Evolutionary conservation across 2,329 filamentous ascomycete species (phyloP).

Genomic region (Biscogniauxia marginata): DNA sequence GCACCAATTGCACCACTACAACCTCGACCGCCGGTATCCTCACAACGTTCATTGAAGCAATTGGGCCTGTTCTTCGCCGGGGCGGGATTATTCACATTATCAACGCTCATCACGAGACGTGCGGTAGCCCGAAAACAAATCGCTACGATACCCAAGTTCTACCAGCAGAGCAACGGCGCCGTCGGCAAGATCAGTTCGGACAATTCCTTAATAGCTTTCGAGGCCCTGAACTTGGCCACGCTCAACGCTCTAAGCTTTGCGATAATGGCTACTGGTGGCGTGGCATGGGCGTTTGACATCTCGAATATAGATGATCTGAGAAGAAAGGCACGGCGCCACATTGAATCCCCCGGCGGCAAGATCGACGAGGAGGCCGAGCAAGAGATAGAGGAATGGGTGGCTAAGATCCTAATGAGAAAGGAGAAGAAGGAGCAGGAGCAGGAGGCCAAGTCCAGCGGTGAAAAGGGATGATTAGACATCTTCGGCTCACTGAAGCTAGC

Average conservation of each 20-base stretch:
- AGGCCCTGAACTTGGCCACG: slow-evolving; percentile 83
- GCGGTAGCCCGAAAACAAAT: slow-evolving; percentile 63
- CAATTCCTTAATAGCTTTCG: slow-evolving; percentile 70
- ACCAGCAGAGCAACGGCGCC: slow-evolving; percentile 56
- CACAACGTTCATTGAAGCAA: slow-evolving; percentile 57
- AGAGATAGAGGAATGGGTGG: slow-evolving; percentile 62
- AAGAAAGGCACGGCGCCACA: slow-evolving; percentile 44
- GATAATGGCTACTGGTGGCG: slow-evolving; percentile 71
- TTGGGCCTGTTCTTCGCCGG: slow-evolving; percentile 72
- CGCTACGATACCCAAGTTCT: slow-evolving; percentile 68
- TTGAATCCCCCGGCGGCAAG: slow-evolving; percentile 32
- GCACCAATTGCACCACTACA: slow-evolving; percentile 9
- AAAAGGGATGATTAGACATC: background rate
- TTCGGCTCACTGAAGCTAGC: background rate
- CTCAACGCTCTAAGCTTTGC: slow-evolving; percentile 77
- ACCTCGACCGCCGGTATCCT: slow-evolving; percentile 32
- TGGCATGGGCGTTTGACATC: slow-evolving; percentile 76
- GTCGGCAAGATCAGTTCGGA: slow-evolving; percentile 50
- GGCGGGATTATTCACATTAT: slow-evolving; percentile 70
- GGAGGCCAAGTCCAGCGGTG: slow-evolving; percentile 10
- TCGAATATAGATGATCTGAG: slow-evolving; percentile 65
- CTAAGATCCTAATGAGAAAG: slow-evolving; percentile 58
- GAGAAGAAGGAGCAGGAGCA: slow-evolving; percentile 39
- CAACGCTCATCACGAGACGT: slow-evolving; percentile 69
- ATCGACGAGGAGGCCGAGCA: slow-evolving; percentile 54